Evolutionary conservation across 140 eudicot genomes (phyloP).

Genomic region (Flaveria floridana): DNA sequence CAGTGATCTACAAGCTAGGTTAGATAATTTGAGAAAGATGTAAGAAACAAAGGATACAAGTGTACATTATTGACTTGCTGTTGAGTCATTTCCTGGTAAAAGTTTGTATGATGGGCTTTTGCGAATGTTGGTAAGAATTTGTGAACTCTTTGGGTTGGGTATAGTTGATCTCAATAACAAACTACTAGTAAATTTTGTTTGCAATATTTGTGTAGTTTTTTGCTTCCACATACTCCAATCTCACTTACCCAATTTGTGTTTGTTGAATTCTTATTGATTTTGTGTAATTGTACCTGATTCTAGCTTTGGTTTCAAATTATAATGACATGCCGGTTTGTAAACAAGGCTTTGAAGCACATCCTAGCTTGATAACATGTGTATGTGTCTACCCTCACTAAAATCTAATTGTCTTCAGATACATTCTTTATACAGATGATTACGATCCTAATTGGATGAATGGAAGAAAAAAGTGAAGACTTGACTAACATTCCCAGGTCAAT

Average conservation of each 20-base stretch:
- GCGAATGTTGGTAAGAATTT: background rate
- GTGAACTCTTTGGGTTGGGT: conserved; percentile 2
- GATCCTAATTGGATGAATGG: background rate
- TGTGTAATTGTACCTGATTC: background rate
- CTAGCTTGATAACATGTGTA: background rate
- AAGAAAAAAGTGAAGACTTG: background rate
- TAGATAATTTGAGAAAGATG: conserved; percentile 73
- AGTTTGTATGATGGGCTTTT: conserved; percentile 7
- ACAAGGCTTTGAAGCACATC: background rate
- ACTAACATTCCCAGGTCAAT: background rate
- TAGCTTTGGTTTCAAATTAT: background rate
- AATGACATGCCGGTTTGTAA: background rate
- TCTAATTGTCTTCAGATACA: no score
- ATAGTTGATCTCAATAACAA: conserved; percentile 10
- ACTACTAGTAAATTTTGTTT: background rate
- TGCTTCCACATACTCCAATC: background rate
- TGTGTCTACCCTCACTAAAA: background rate
- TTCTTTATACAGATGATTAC: background rate
- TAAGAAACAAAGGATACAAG: conserved; percentile 12
- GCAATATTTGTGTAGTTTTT: background rate
- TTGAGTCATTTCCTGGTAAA: background rate
- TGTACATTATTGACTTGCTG: conserved; percentile 15
- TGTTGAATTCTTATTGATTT: background rate
- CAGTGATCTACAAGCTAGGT: conserved; percentile 75
- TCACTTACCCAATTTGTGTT: background rate